A percentile compares a stretch with the other conserved stretches of the same genome.
Conservation (phyloP, 1,284 basidiomycete species). For the Ganoderma multipileum region DNA sequence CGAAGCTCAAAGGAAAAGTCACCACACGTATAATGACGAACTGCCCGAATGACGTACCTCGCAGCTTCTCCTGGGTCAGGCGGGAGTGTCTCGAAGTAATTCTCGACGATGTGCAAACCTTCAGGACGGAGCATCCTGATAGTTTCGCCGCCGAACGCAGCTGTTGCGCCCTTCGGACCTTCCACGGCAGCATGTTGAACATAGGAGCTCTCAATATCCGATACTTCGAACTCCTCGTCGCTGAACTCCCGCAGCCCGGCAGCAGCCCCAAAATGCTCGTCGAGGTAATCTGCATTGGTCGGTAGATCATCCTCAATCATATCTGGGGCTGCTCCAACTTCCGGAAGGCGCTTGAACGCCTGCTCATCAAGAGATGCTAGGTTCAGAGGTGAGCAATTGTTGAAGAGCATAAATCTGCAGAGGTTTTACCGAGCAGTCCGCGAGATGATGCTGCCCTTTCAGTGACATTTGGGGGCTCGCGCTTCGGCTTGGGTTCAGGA, state of each 20-base stretch:
- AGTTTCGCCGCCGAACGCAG: conserved; percentile 82
- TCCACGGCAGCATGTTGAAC: conserved; percentile 40
- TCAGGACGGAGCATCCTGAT: conserved; percentile 75
- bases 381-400: not conserved
- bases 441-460: conserved; percentile 25
- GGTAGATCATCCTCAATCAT: conserved; percentile 94
- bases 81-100: conserved; percentile 75
- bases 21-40: conserved; percentile 12
- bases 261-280: conserved; percentile 79
- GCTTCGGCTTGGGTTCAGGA: conserved; percentile 35
- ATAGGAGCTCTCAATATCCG: conserved; percentile 47
- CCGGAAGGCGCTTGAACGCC: conserved; percentile 79
- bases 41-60: conserved; percentile 48
- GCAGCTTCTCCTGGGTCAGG: conserved; percentile 55
- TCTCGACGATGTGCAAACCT: conserved; percentile 66
- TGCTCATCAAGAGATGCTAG: conserved; percentile 84
- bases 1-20: conserved; percentile 43
- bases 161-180: conserved; percentile 56
- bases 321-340: conserved; percentile 81
- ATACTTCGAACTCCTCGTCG: conserved; percentile 77
- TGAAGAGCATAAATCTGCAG: not conserved
- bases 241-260: conserved; percentile 76
- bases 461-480: conserved; percentile 46
- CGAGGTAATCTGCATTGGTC: conserved; percentile 87
- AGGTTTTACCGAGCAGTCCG: conserved; percentile 31